Evolutionary conservation across 2,329 filamentous ascomycete genomes (phyloP).

Genomic region (Moelleriella libera): DNA sequence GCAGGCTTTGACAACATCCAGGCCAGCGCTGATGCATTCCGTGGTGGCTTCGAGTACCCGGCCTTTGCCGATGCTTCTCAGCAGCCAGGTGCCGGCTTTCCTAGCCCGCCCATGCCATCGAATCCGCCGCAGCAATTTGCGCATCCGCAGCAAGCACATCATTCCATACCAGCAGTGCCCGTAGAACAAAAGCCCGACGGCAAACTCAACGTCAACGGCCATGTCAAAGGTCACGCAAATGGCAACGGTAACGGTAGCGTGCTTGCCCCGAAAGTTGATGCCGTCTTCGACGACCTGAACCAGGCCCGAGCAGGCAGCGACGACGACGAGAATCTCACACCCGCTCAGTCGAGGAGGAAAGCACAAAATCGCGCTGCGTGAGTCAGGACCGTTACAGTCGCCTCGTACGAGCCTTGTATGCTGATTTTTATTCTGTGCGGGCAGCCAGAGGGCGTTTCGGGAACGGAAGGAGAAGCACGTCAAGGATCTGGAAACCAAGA

Average conservation of each 20-base stretch:
- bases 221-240: no score
- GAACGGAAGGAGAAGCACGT: conserved; percentile 93
- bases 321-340: conserved; percentile 40
- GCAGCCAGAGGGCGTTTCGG: conserved; percentile 84
- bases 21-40: conserved; percentile 31
- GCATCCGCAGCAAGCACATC: conserved; percentile 10
- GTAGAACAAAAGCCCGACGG: conserved; percentile 7
- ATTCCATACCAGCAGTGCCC: conserved; percentile 11
- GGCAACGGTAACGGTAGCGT: neutral
- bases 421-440: neutral
- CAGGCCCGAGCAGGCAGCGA: conserved; percentile 30
- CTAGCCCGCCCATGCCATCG: conserved; percentile 36
- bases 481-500: conserved; percentile 79
- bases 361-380: conserved; percentile 49
- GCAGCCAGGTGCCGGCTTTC: conserved; percentile 13
- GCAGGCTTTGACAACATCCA: conserved; percentile 33
- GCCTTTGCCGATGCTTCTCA: conserved; percentile 21
- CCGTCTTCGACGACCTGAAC: conserved; percentile 18
- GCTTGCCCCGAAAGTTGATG: conserved; percentile 21
- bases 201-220: neutral
- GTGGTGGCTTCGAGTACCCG: conserved; percentile 26
- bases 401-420: neutral
- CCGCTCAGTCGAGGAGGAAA: conserved; percentile 43
- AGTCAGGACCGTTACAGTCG: conserved; percentile 13
- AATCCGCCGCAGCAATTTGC: conserved; percentile 18